Evolutionary conservation across 768 basidiomycete species (phyloP), one percentile per base, ranked within the genome.

Genomic region (Crassisporium funariophilum): DNA sequence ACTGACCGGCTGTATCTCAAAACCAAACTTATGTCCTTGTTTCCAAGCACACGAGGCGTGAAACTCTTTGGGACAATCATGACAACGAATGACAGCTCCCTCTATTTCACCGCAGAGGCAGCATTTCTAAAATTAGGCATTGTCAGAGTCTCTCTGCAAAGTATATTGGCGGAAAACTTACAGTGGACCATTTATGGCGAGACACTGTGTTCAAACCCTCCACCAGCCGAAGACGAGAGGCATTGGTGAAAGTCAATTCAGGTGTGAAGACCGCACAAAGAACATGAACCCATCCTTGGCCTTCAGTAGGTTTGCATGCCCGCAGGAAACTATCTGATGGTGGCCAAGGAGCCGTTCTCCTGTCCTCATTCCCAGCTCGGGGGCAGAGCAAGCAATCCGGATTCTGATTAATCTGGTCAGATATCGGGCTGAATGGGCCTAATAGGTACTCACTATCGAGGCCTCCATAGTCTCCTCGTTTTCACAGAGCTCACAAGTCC

Each of bases 31-130:
- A 70, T 87, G 82, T 0, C 87, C 87, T 31, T 83, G 73, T 43
- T 76, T 79, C 90, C 91, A 98, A 15, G 92, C 97, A 64, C 97
- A 99, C 0, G 91, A 85, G 6, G 85, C 75, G 63, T 99, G 97
- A 63, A 86, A 93, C 54, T 88, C 83, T 41, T 76, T 80, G 12
- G 70, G 65, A 62, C 97, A 98, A 57, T 93, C 92, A 33, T 71
- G 78, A 70, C 97, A 99, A 34, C 83, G 80, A 21, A 95, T 74
- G 31, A 88, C 86, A 3, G 91, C 90, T 5, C 95, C 95, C 24
- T 84, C 81, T 6, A 67, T 62, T 46, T 81, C 74, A 29, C 79
- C 72, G 62, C 95, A 98, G 45, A 98, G 65, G 35, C 72, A 69
- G 63, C 95, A 98, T 60, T 66, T 77, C 91, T 95, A 39, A 31